Base-by-base conservation (phyloP, 495 filamentous ascomycete species). In the Hypoxylon lenormandii region DNA sequence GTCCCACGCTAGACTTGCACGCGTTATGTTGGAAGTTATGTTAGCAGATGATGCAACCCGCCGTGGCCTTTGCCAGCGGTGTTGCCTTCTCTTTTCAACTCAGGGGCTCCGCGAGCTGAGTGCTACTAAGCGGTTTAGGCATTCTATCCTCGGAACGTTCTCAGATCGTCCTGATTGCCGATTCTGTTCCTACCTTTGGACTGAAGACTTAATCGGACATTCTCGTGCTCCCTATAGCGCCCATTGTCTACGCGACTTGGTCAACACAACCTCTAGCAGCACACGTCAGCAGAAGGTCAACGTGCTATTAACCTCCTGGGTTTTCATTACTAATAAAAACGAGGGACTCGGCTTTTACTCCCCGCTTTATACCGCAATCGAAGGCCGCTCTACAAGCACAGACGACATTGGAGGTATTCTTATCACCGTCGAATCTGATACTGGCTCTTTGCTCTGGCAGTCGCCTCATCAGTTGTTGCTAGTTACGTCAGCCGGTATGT, bases 181-280 rank as follows among this genome's bases (percentile, higher is more conserved):
- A 26, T 63, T 63, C 19, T 63, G 60, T 19, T 54, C 12, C 23
- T 63, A 63, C 30, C 40, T 63, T 8, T 63, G 60, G 60, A 63
- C 46, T n/a, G 49, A 46, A 3, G 60, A 63, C n/a, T 54, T 63
- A 15, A 16, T 63, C 7, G 49, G 60, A 13, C 23, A 15, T 18
- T 40, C 60, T 15, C 7, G 49, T 48, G 11, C 26, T 46, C 30
- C 19, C 38, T 6, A 33, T 53, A 37, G 13, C 60, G 49, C 5
- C 40, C 36, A 37, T 37, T 37, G 60, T 23, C 49, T 63, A 7
- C 60, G 60, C 23, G 60, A 63, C 40, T 21, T 63, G 16, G 19
- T 54, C 10, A 15, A 63, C n/a, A 26, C 49, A 30, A 2, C 40
- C 12, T 54, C 50, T 8, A 48, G 59, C 5, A 46, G 18, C 8